Evolutionary conservation across 768 basidiomycete species (phyloP).

Genomic region (Suillus alpinus): DNA sequence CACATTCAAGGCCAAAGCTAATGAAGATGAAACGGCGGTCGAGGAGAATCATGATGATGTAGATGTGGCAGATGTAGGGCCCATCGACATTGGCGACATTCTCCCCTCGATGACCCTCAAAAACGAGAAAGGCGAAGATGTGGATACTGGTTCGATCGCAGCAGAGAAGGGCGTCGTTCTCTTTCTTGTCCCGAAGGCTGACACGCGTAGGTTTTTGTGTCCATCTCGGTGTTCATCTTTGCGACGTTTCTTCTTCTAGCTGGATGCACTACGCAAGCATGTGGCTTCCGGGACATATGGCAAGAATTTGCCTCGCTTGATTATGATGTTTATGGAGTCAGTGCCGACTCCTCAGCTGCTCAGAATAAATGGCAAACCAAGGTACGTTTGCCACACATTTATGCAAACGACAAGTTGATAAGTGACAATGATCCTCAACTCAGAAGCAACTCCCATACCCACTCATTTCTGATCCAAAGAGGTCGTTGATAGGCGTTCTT

Average conservation of each 20-base stretch:
- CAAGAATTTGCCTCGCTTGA: slow-evolving; percentile 62
- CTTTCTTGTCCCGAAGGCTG: slow-evolving; percentile 82
- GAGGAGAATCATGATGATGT: slow-evolving; percentile 2
- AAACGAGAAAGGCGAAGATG: slow-evolving; percentile 81
- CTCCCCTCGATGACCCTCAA: slow-evolving; percentile 75
- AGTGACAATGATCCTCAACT: slow-evolving; percentile 7
- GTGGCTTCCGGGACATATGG: slow-evolving; percentile 84
- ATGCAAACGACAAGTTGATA: not conserved
- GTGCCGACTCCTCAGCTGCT: slow-evolving; percentile 70
- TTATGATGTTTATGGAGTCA: slow-evolving; percentile 82
- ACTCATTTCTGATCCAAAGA: slow-evolving; percentile 86
- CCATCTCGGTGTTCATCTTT: slow-evolving; percentile 4
- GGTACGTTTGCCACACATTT: slow-evolving; percentile 38
- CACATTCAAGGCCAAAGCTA: slow-evolving; percentile 16
- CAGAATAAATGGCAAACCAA: slow-evolving; percentile 87
- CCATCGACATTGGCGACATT: slow-evolving; percentile 69
- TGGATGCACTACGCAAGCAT: slow-evolving; percentile 92
- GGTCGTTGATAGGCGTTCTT: slow-evolving; percentile 71
- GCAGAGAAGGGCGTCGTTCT: slow-evolving; percentile 75
- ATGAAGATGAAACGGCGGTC: slow-evolving; percentile 24
- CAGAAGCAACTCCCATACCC: slow-evolving; percentile 86
- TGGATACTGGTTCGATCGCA: slow-evolving; percentile 62
- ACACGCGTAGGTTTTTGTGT: slow-evolving; percentile 61
- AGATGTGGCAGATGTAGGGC: slow-evolving; percentile 11
- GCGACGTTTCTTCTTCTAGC: slow-evolving; percentile 38